phyloP scores from a whole-genome alignment of 164 flowering plant genomes.

The Tetracentron sinense region DNA sequence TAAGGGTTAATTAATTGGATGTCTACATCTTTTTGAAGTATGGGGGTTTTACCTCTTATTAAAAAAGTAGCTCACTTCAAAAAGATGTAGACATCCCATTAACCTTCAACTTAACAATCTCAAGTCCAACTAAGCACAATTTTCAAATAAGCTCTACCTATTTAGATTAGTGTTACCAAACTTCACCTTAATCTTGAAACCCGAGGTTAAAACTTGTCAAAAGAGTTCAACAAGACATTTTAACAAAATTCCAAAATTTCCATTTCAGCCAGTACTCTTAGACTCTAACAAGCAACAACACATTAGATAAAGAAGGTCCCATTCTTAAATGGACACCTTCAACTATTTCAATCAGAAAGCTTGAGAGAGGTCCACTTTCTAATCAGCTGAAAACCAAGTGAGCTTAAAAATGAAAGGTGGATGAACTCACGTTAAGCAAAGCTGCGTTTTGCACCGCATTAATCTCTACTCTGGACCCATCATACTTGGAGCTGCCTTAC shows the following conservation, averaged over 20 bases:
- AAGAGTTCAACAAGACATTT: not conserved
- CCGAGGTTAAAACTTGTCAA: not conserved
- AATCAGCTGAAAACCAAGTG: not conserved
- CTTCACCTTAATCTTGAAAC: too few species aligned
- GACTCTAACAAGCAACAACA: not conserved
- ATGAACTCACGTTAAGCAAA: conserved; percentile 39
- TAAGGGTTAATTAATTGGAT: too few species aligned
- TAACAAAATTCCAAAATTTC: not conserved
- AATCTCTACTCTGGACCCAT: conserved; percentile 27
- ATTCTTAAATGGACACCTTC: not conserved
- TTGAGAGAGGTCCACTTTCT: too few species aligned
- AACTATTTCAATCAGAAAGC: too few species aligned
- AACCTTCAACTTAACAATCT: too few species aligned
- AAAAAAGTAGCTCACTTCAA: too few species aligned
- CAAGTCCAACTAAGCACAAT: too few species aligned
- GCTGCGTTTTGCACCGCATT: conserved; percentile 29
- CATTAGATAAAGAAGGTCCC: not conserved
- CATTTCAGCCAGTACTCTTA: not conserved
- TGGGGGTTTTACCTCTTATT: too few species aligned
- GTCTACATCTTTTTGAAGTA: too few species aligned
- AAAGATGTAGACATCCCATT: too few species aligned
- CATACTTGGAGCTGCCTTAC: conserved; percentile 21
- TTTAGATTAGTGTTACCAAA: not conserved
- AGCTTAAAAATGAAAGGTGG: not conserved
- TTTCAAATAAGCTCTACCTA: too few species aligned